Conservation (phyloP, 2,329 filamentous ascomycete species). For the Huntiella moniliformis region DNA sequence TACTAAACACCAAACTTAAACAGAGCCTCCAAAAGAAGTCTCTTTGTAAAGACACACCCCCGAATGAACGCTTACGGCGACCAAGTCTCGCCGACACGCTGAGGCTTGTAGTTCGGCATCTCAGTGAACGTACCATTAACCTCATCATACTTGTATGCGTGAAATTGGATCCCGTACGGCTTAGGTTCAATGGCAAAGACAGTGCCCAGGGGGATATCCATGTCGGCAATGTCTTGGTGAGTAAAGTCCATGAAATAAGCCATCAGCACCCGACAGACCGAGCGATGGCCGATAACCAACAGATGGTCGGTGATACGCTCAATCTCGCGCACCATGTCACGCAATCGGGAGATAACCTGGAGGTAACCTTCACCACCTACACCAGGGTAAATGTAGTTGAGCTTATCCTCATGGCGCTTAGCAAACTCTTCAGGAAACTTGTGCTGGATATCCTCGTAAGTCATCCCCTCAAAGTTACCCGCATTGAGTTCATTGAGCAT, state of each 20-base stretch:
- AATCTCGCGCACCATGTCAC: constrained; percentile 89
- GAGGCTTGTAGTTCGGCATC: constrained; percentile 64
- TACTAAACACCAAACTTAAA: not conserved
- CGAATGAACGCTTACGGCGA: not conserved
- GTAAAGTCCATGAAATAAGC: constrained; percentile 93
- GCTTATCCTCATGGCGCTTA: constrained; percentile 66
- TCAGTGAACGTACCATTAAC: constrained; percentile 64
- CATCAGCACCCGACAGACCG: constrained; percentile 77
- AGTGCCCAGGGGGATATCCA: constrained; percentile 86
- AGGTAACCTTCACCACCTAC: constrained; percentile 92
- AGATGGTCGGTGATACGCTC: constrained; percentile 95
- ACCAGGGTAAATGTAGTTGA: constrained; percentile 90
- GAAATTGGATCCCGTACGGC: constrained; percentile 93
- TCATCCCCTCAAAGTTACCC: constrained; percentile 83
- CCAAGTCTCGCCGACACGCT: constrained; percentile 15
- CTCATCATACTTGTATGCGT: constrained; percentile 81
- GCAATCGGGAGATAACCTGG: constrained; percentile 86
- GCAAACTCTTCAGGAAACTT: constrained; percentile 64
- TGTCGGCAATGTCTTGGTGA: constrained; percentile 76
- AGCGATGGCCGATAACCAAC: constrained; percentile 79
- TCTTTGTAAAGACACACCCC: not conserved
- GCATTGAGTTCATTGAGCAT: constrained; percentile 96
- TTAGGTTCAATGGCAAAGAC: constrained; percentile 92
- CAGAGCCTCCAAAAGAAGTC: constrained; percentile 1
- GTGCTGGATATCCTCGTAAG: constrained; percentile 74